These are phyloP conservation scores for Cunninghamia lanceolata DNA, from an alignment of 75 land plant species.

Conservation along the genomic window DNA sequence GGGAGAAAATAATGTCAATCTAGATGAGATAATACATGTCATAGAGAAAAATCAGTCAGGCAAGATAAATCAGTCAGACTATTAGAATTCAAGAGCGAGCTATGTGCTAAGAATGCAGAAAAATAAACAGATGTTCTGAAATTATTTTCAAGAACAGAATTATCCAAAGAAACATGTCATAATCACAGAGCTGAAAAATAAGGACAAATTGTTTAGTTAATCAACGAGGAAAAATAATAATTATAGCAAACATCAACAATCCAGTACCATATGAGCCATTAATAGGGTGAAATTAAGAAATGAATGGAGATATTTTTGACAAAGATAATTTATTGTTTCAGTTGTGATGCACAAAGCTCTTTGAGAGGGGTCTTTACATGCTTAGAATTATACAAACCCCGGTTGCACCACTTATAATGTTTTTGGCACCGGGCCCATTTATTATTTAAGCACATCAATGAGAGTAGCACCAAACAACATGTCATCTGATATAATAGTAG, in stretches of 20 bases:
- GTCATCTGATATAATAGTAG: not conserved
- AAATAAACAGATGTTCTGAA: not conserved
- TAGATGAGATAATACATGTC: not conserved
- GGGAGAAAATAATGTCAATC: not conserved
- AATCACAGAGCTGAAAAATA: not conserved
- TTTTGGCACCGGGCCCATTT: not conserved
- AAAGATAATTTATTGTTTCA: not conserved
- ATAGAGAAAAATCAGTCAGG: not conserved
- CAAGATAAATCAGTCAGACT: not conserved
- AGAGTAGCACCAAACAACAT: not conserved
- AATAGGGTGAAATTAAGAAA: not conserved
- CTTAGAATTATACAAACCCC: not conserved
- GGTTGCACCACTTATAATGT: not conserved
- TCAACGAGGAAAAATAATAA: not conserved
- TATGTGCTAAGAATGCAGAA: not conserved
- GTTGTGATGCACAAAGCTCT: not conserved
- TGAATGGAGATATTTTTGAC: not conserved
- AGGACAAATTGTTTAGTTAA: not conserved
- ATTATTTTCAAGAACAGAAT: not conserved
- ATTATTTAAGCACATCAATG: not conserved
- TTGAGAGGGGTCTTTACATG: not conserved
- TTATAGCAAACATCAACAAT: not conserved
- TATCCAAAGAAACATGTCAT: not conserved
- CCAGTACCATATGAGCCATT: not conserved
- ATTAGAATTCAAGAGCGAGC: not conserved